Conservation (phyloP, 2,329 filamentous ascomycete species). For the Penicillium hordei region DNA sequence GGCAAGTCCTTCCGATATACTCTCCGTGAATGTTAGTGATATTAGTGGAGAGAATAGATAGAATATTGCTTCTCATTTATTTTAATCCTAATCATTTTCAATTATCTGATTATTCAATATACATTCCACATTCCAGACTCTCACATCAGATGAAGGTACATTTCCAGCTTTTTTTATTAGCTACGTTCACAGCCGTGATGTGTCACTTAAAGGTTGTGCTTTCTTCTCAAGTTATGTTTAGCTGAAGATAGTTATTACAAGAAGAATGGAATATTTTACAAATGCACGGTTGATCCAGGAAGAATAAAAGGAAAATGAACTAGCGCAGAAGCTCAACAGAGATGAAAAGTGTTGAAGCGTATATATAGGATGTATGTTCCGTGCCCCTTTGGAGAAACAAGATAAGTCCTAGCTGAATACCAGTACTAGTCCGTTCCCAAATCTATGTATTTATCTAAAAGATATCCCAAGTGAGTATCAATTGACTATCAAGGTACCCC, state of each 20-base stretch:
- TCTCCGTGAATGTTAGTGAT: not conserved
- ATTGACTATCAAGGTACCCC: not conserved
- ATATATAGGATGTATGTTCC: not conserved
- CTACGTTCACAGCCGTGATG: not conserved
- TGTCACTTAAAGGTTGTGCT: not conserved
- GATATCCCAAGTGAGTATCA: not conserved
- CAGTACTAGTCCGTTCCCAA: too few species aligned
- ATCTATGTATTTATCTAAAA: not conserved
- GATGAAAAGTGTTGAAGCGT: not conserved
- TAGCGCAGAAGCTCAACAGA: not conserved
- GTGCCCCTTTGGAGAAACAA: not conserved
- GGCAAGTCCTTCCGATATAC: constrained; percentile 9
- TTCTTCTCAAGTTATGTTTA: not conserved
- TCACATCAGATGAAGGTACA: too few species aligned
- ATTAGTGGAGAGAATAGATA: not conserved
- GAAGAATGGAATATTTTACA: not conserved
- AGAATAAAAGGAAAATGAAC: not conserved
- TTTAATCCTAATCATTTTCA: too few species aligned
- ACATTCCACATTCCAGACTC: not conserved
- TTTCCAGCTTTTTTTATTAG: too few species aligned
- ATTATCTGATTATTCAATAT: not conserved
- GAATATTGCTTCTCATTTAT: too few species aligned
- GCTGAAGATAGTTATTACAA: not conserved
- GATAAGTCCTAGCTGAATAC: not conserved
- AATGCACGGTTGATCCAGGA: not conserved